Evolutionary conservation across 306 rosid genomes (phyloP), one percentile per base, ranked within the genome.

Genomic region (Citrullus mucosospermus): DNA sequence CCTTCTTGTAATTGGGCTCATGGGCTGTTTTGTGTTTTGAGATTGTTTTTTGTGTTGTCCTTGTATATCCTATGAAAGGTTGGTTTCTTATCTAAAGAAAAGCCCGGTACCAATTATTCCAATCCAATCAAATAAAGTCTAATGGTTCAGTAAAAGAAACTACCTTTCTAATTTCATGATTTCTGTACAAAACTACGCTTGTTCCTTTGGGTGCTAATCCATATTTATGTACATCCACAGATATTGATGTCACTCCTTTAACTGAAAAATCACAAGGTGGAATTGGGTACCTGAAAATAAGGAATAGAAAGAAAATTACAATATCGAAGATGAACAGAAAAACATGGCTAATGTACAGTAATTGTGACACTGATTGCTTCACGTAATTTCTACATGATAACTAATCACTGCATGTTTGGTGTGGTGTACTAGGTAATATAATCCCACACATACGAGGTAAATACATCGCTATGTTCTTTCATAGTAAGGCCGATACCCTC

Each of bases 201-300:
- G 97, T 92, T 92, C 98, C 97, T 85, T 95, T 95, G 76, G 98
- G 98, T 80, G 97, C 97, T 85, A 95, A 88, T 58, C 98, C 98
- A 39, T 95, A 95, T 80, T 95, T 95, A 83, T 95, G 98, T 88
- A 92, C 98, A 83, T 95, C 98, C 44, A 79, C 95, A 74, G 98
- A 95, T 84, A 91, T 85, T 78, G 98, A 95, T 84, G 98, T 84
- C 80, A 95, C 98, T 84, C 98, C 98, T 87, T 85, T 78, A 22
- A 95, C 96, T 69, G 98, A 87, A 83, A 95, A 95, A 84, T 95
- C 96, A 77, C 79, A 92, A 71, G 97, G 92, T 77, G 95, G 95
- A 83, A 95, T 86, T 2, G 86, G 76, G 86, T 92, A 95, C 95
- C 98, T 95, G 84, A 60, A 87, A 78, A 50, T 44, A 48, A 78